phyloP scores from a whole-genome alignment of 225 moss, liverwort and hornwort genomes.

The Anthoceros angustus region DNA sequence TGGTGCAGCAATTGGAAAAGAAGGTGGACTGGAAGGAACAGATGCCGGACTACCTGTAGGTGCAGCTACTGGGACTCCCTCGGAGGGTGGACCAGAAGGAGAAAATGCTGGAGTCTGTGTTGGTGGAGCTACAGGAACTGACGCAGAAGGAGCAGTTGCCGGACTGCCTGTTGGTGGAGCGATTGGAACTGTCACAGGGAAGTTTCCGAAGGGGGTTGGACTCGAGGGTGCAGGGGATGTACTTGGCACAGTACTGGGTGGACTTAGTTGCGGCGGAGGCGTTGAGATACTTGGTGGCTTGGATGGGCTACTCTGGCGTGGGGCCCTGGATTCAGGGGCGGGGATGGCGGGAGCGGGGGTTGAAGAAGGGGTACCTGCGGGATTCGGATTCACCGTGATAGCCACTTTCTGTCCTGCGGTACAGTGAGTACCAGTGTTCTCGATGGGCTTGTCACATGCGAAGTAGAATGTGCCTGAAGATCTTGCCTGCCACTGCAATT shows the following conservation, averaged over 20 bases:
- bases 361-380: background rate
- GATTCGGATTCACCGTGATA: background rate
- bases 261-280: background rate
- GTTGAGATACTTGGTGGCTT: no score
- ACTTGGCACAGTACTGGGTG: no score
- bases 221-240: no score
- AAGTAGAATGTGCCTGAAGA: constrained; percentile 6
- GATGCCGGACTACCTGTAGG: background rate
- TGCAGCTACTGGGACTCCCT: background rate
- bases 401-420: constrained; percentile 7
- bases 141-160: background rate
- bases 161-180: background rate
- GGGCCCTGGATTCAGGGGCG: background rate
- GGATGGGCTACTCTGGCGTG: background rate
- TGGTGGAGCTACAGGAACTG: background rate
- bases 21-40: background rate
- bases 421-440: constrained; percentile 9
- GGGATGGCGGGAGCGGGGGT: background rate
- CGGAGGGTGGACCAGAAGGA: background rate
- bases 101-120: no score
- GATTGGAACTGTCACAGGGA: background rate
- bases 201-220: background rate
- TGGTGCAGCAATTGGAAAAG: background rate
- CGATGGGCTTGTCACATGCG: constrained; percentile 7
- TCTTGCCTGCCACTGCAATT: constrained; percentile 6